Conservation (phyloP, 1,284 basidiomycete genomes). For the Somion occarium region DNA sequence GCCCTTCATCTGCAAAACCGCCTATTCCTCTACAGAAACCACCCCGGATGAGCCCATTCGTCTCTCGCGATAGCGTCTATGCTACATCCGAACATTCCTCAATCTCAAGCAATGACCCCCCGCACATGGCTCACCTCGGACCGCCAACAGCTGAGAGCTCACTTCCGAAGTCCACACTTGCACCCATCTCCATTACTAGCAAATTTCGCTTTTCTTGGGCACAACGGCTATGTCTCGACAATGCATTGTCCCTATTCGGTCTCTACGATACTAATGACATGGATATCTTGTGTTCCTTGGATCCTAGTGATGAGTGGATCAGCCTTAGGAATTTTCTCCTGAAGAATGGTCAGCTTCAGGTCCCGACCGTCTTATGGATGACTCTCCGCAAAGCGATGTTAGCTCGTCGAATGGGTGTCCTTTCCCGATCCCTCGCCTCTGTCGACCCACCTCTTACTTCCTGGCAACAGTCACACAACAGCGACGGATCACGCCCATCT, state of each 20-base stretch:
- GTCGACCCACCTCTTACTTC: not conserved
- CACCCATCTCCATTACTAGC: too few relatives aligned
- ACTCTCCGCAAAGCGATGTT: not conserved
- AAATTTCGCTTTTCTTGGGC: too few relatives aligned
- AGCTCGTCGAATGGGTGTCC: not conserved
- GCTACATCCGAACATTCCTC: too few relatives aligned
- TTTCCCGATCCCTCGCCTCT: not conserved
- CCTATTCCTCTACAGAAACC: too few relatives aligned
- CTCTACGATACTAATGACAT: not conserved
- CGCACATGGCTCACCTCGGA: too few relatives aligned
- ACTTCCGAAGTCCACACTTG: too few relatives aligned
- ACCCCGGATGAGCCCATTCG: too few relatives aligned
- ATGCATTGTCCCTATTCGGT: not conserved
- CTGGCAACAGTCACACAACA: not conserved
- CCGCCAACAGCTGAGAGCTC: too few relatives aligned
- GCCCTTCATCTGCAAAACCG: too few relatives aligned
- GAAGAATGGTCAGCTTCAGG: not conserved
- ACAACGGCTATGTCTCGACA: too few relatives aligned
- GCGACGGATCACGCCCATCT: not conserved
- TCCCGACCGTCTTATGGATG: not conserved
- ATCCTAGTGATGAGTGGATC: not conserved
- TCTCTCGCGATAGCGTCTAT: too few relatives aligned
- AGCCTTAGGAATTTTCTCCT: not conserved
- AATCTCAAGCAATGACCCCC: too few relatives aligned
- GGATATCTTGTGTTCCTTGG: not conserved